phyloP scores from a whole-genome alignment of 2,329 filamentous ascomycete species.

The Trichoderma harzianum region DNA sequence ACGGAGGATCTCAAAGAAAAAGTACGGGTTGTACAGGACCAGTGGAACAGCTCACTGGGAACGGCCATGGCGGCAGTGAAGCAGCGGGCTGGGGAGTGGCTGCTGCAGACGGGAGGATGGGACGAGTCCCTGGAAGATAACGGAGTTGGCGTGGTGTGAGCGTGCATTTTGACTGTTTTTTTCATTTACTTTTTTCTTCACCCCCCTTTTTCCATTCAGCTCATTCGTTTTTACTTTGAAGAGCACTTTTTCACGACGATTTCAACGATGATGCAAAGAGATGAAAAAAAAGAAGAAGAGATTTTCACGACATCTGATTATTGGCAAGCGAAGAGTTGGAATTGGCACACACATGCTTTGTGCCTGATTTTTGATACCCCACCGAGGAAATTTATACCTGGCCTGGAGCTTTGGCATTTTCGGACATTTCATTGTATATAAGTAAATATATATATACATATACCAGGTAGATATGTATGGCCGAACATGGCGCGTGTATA shows the following conservation, averaged over 20 bases:
- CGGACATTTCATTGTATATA: slow-evolving; percentile 22
- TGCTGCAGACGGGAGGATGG: slow-evolving; percentile 80
- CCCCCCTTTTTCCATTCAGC: neutral
- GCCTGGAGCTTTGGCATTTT: slow-evolving; percentile 20
- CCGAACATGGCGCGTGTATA: neutral
- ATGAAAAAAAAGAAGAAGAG: neutral
- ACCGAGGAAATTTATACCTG: slow-evolving; percentile 13
- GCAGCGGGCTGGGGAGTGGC: slow-evolving; percentile 67
- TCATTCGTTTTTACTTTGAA: neutral
- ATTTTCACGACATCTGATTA: neutral
- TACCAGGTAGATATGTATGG: neutral
- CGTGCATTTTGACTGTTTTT: neutral
- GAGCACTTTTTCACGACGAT: neutral
- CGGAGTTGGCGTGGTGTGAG: slow-evolving; percentile 38
- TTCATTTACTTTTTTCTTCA: neutral
- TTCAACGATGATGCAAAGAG: neutral
- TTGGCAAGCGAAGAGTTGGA: slow-evolving; percentile 15
- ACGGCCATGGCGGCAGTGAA: slow-evolving; percentile 70
- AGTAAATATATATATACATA: slow-evolving; percentile 19
- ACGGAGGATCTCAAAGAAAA: slow-evolving; percentile 92
- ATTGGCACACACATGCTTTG: slow-evolving; percentile 9
- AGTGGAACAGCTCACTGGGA: slow-evolving; percentile 87
- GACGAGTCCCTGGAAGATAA: slow-evolving; percentile 69
- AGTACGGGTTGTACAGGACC: slow-evolving; percentile 82
- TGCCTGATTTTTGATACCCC: slow-evolving; percentile 29